Evolutionary conservation across 2,329 filamentous ascomycete genomes (phyloP), one percentile per base, ranked within the genome.

Genomic region (Aspergillus pseudotamarii): DNA sequence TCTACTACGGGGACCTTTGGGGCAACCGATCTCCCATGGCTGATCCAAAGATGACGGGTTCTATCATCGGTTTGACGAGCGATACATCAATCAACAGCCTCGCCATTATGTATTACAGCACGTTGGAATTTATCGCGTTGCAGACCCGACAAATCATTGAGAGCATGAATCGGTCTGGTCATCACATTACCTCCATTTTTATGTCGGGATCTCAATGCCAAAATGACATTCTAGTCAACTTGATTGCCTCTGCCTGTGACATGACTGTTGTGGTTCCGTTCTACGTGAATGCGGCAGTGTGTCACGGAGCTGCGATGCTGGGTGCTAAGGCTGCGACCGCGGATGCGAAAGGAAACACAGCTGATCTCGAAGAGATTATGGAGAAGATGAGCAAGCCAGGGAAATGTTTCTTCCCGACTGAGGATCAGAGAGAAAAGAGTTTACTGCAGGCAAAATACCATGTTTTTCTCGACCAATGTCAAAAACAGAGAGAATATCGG

Each of bases 181-280:
- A 99, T 81, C 83, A 86, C 69, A 94, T 99, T 77, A 89, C 86
- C 57, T 94, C 91, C 67, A 97, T 99, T 79, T 99, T 98, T 86
- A 98, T 99, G 95, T 97, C 93, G 6, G 95, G 95, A 64, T 96
- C 92, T 14, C 95, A 98, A 78, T 99, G 95, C 83, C 94, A 97
- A 80, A 99, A 99, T 79, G 88, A 90, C 36, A 88, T 98, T 63
- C 84, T 99, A 60, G 97, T 99, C 90, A 86, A 89, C 63, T 87
- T 99, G 14, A 91, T 99, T 71, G 93, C 95, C 14, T 95, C 94
- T 0, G 91, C 91, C 0, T 98, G 94, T 80, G 85, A 89, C 69
- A 94, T 97, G 89, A 94, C 94, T 1, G 94, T 99, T 23, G 83
- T 97, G 38, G 96, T 98, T 61, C 95, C 95, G 0, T 87, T 90